Conservation (phyloP, 441 rosid genomes). For the Gossypium gossypioides region DNA sequence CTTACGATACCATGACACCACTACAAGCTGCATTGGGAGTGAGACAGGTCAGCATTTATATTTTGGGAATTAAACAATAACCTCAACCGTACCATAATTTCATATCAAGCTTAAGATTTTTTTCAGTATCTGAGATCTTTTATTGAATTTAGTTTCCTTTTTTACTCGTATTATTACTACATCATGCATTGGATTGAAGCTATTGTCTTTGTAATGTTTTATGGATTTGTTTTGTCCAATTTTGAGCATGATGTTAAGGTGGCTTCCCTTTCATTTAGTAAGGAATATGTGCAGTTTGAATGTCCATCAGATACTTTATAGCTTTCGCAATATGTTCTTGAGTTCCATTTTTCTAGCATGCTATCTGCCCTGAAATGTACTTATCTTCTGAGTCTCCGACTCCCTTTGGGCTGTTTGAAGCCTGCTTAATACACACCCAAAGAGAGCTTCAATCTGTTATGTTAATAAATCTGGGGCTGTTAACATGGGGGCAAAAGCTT, state of each 20-base stretch:
- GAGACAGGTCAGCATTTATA: slow-evolving; percentile 35
- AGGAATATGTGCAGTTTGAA: neutral
- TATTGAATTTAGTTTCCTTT: neutral
- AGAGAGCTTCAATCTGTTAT: neutral
- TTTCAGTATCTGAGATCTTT: neutral
- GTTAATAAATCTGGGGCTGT: neutral
- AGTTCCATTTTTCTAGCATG: neutral
- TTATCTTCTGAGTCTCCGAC: neutral
- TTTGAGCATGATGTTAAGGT: neutral
- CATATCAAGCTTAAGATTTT: neutral
- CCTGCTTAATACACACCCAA: neutral
- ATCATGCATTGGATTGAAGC: neutral
- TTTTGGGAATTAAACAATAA: neutral
- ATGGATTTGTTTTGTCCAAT: neutral
- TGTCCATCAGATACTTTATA: neutral
- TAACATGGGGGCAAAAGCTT: neutral
- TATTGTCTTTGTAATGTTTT: neutral
- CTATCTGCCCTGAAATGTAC: neutral
- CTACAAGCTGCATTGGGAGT: slow-evolving; percentile 70
- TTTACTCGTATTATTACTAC: neutral
- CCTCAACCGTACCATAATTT: neutral
- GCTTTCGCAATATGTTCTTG: neutral
- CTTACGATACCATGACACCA: slow-evolving; percentile 52
- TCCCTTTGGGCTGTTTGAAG: neutral
- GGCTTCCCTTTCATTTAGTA: neutral